Evolutionary conservation across 179 eudicot genomes (phyloP), one percentile per base, ranked within the genome.

Genomic region (Carnegiea gigantea): DNA sequence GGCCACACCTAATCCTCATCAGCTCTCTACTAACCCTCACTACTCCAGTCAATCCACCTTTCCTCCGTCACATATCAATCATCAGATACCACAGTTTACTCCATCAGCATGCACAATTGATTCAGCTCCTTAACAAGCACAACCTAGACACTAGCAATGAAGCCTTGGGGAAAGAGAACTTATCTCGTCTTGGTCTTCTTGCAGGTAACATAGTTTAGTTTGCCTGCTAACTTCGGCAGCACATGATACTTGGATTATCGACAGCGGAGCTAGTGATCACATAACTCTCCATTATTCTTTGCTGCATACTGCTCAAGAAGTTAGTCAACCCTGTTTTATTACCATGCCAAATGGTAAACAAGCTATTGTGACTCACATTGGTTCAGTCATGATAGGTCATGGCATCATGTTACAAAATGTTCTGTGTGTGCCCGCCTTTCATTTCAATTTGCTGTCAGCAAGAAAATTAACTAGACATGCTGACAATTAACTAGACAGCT

Each of bases 1-100:
- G 57, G 2, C 57, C 11, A 1, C 9, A 1, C 9, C 57, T 4
- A 0, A 51, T 51, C 4, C 13, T 10, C 57, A 51, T 1, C 17
- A 51, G 13, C 4, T 1, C 30, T 1, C 4, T 1, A 15, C 4
- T 1, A 51, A 0, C 2, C 11, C 1, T 1, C 4, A 4, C 13
- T 1, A 15, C 7, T 1, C 17, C 7, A 51, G 17, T 33, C 36
- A 3, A 3, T 3, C 36, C 3, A 33, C 1, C 36, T 33, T 1
- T 33, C 3, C 36, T 33, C 36, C 36, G 3, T 2, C 36, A 1
- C 36, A 33, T 33, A 3, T 3, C 3, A 2, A 2, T 3, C 2
- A 28, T 28, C 3, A 3, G 3, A 3, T 3, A 33, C 2, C 3
- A 2, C 36, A 1, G 36, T 15, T 51, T 15, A 4, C 57, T 9